Evolutionary conservation across 1,284 basidiomycete species (phyloP).

Genomic region (Megacollybia platyphylla): DNA sequence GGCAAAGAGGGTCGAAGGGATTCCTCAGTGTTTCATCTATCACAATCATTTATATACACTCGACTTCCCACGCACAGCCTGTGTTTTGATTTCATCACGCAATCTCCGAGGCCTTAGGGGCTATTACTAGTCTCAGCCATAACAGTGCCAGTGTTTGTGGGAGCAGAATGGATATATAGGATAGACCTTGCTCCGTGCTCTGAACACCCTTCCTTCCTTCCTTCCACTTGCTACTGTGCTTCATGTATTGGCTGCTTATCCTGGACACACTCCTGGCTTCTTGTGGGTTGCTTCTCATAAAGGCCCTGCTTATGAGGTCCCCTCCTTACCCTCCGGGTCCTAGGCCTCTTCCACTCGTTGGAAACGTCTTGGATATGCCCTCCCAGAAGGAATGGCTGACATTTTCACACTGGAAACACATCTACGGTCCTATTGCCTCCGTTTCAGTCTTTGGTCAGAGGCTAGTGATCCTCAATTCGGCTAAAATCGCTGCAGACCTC

Average conservation of each 20-base stretch:
- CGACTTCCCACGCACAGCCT: not conserved
- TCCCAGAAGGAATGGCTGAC: slow-evolving; percentile 21
- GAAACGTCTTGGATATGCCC: slow-evolving; percentile 6
- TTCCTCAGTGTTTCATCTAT: not conserved
- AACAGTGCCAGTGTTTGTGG: not conserved
- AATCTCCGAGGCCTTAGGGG: not conserved
- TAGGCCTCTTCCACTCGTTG: slow-evolving; percentile 3
- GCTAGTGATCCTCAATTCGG: slow-evolving; percentile 46
- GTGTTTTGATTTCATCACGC: not conserved
- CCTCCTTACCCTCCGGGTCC: slow-evolving; percentile 5
- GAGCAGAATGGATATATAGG: not conserved
- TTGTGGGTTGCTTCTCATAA: too few relatives aligned
- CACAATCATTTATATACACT: not conserved
- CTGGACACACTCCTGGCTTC: not conserved
- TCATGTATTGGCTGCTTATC: not conserved
- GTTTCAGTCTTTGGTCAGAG: slow-evolving; percentile 46
- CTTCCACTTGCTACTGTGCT: not conserved
- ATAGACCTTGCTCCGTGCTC: not conserved
- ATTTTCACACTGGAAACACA: slow-evolving; percentile 25
- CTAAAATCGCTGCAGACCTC: slow-evolving; percentile 39
- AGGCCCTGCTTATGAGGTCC: too few relatives aligned
- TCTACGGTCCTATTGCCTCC: slow-evolving; percentile 44
- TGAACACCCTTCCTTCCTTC: not conserved
- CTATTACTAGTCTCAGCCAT: too few relatives aligned
- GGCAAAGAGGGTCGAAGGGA: not conserved